Evolutionary conservation across 129 eudicot genomes (phyloP).

Genomic region (Flaveria trinervia): DNA sequence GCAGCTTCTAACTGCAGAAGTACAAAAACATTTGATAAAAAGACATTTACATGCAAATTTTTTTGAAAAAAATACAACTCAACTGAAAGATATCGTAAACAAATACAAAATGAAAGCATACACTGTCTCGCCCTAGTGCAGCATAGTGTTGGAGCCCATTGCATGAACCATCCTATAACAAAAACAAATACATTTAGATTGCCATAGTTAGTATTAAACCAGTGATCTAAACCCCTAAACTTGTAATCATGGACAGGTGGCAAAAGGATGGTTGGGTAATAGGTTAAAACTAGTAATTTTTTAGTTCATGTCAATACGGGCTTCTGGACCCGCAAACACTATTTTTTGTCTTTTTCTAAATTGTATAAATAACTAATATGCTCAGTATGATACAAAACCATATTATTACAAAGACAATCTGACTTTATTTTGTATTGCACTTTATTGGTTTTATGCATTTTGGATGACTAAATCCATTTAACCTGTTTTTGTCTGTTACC

Average conservation of each 20-base stretch:
- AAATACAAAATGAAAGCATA: slow-evolving; percentile 38
- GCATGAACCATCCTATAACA: slow-evolving; percentile 91
- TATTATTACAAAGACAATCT: neutral
- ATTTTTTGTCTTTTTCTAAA: too few relatives aligned
- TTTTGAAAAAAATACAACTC: too few relatives aligned
- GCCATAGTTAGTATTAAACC: neutral
- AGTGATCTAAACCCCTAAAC: neutral
- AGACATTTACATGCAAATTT: neutral
- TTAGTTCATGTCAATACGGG: neutral
- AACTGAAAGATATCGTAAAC: too few relatives aligned
- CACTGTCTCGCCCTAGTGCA: slow-evolving; percentile 91
- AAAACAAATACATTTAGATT: neutral
- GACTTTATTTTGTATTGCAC: neutral
- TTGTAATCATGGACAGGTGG: neutral
- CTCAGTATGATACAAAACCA: neutral
- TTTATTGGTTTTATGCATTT: too few relatives aligned
- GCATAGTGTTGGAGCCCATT: slow-evolving; percentile 98
- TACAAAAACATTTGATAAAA: neutral
- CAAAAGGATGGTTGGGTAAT: neutral
- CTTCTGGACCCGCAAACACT: neutral
- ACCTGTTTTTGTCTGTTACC: neutral
- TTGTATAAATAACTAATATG: neutral
- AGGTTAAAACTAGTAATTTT: neutral
- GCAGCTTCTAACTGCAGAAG: slow-evolving; percentile 75
- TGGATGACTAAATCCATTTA: too few relatives aligned